Conservation (phyloP, 2,329 filamentous ascomycete genomes). For the Pezicula neosporulosa region DNA sequence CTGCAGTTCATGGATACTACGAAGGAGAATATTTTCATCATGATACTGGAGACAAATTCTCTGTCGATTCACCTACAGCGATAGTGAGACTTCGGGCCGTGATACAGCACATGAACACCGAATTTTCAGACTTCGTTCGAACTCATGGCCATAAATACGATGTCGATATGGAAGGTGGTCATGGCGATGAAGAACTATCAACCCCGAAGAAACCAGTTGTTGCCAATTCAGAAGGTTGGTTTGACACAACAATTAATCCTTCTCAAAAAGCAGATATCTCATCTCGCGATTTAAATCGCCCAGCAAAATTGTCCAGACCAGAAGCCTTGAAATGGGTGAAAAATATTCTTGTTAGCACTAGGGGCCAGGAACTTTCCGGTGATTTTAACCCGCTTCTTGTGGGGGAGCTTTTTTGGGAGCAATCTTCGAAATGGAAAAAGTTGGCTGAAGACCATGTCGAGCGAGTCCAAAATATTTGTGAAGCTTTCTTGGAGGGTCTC, state of each 20-base stretch:
- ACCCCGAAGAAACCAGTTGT: too few relatives aligned
- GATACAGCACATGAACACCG: constrained; percentile 25
- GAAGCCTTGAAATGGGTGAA: constrained; percentile 21
- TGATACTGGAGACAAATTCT: constrained; percentile 10
- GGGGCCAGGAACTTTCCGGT: constrained; percentile 33
- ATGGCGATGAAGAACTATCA: too few relatives aligned
- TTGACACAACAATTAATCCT: too few relatives aligned
- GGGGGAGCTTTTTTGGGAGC: constrained; percentile 36
- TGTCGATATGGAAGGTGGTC: constrained; percentile 8
- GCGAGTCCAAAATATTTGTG: constrained; percentile 12
- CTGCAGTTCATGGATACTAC: constrained; percentile 29
- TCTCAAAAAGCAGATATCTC: constrained; percentile 7
- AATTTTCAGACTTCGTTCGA: constrained; percentile 22
- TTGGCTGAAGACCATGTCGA: constrained; percentile 24
- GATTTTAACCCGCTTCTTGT: constrained; percentile 36
- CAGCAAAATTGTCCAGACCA: constrained; percentile 16
- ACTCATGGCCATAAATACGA: constrained; percentile 27
- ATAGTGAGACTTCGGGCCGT: constrained; percentile 24
- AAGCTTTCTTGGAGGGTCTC: constrained; percentile 14
- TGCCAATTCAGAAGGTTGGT: too few relatives aligned
- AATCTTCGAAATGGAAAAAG: constrained; percentile 30
- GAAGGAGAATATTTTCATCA: constrained; percentile 25
- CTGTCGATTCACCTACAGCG: constrained; percentile 6
- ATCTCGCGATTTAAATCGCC: neutral
- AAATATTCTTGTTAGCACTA: constrained; percentile 14